Base-by-base conservation (phyloP, 1,284 basidiomycete genomes). In the Cryptococcus neoformans region DNA sequence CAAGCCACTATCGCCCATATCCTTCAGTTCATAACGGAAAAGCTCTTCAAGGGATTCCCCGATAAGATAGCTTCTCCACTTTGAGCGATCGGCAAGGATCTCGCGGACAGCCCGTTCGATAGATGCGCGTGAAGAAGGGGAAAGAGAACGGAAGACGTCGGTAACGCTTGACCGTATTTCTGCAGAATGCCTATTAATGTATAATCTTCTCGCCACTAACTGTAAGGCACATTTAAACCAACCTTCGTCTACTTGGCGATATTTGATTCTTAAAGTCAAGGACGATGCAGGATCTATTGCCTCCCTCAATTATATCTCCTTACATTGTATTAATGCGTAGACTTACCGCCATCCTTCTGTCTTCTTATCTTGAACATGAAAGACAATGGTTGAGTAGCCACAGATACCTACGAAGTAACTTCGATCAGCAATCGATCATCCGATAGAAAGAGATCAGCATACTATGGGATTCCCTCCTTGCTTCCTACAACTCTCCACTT, bases 301-400 rank as follows among this genome's bases (percentile, higher is more conserved):
- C 21, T 21, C 21, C 21, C 21, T 42, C 11, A 12, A 37, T 39
- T 37, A 48, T 28, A 38, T 51, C 39, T 21, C n/a, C 16, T 34
- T 17, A 1, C 36, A 44, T 37, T 39, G 14, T 14, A 16, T 39
- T n/a, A 51, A 3, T 11, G 11, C 28, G n/a, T 46, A 9, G 28
- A 16, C 37, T 48, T 37, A n/a, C 37, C 44, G 7, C 47, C 34
- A 14, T 47, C 36, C 17, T 21, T 37, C 10, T 50, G 46, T 6
- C 52, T 44, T 21, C 51, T 50, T 8, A 78, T 64, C 51, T 73
- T 72, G 68, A 76, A 79, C 1, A 79, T 41, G 53, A 70, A 73
- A 0, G 74, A 70, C 2, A 76, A 51, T 0, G 73, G 64, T 44
- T 71, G 69, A 7, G 55, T 41, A 2, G 73, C 68, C 2, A 69